Conservation (phyloP, 352 stramenopile species). For the Globisporangium cystogenes region DNA sequence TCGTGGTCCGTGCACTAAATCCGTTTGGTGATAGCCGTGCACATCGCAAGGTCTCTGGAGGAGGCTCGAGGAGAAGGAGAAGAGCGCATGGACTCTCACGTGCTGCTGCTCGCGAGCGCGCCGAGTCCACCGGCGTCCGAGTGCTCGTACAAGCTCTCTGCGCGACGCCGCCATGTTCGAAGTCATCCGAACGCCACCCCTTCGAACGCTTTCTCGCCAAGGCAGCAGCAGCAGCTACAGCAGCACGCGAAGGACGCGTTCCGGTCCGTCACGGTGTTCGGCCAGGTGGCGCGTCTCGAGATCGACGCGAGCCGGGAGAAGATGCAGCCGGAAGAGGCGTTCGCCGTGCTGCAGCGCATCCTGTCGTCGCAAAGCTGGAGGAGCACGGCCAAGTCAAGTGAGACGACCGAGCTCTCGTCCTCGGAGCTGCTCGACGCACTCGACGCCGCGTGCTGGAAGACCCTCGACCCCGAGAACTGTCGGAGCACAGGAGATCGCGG, state of each 20-base stretch:
- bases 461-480: constrained; percentile 1
- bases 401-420: background rate
- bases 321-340: constrained; percentile 26
- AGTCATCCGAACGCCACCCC: constrained; percentile 4
- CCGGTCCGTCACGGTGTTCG: constrained; percentile 23
- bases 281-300: constrained; percentile 27
- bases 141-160: constrained; percentile 22
- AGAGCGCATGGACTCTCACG: constrained; percentile 10
- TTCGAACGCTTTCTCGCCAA: background rate
- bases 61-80: too few relatives aligned
- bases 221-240: background rate
- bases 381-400: background rate
- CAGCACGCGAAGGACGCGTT: constrained; percentile 14
- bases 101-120: background rate
- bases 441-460: constrained; percentile 34
- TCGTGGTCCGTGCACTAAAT: too few relatives aligned
- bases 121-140: background rate
- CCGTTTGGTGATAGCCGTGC: too few relatives aligned
- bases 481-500: background rate
- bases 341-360: constrained; percentile 19
- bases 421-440: constrained; percentile 19
- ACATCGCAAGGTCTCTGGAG: too few relatives aligned
- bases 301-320: constrained; percentile 8
- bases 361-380: background rate
- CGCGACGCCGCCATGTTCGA: constrained; percentile 14